phyloP scores from a whole-genome alignment of 1,284 basidiomycete species.

The Violaceomyces palustris region DNA sequence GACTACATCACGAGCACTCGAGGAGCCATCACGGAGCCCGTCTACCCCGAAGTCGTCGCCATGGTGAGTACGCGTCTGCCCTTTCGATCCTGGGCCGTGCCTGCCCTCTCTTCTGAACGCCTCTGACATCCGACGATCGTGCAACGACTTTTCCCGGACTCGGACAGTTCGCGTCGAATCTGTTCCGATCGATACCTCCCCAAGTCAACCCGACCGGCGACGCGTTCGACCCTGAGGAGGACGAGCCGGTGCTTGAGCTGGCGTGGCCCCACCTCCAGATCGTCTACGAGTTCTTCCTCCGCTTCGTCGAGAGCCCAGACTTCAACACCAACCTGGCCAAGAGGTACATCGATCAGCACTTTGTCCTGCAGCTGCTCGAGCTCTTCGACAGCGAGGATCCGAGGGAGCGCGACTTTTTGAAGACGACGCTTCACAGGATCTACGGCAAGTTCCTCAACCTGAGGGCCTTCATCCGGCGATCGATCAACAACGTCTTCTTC shows the following conservation, averaged over 20 bases:
- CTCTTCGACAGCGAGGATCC: conserved; percentile 99
- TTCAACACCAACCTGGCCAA: conserved; percentile 98
- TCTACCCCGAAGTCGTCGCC: conserved; percentile 98
- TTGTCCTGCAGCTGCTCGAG: conserved; percentile 89
- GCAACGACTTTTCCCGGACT: background rate
- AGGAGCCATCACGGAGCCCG: conserved; percentile 88
- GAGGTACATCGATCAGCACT: conserved; percentile 92
- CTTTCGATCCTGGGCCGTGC: background rate
- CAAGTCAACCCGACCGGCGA: conserved; percentile 97
- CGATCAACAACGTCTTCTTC: conserved; percentile 99
- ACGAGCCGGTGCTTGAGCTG: conserved; percentile 95
- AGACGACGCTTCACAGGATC: conserved; percentile 97
- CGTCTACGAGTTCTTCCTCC: conserved; percentile 99
- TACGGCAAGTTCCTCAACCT: conserved; percentile 99
- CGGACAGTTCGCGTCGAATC: conserved; percentile 67
- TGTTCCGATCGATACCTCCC: conserved; percentile 98
- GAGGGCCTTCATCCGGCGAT: conserved; percentile 95
- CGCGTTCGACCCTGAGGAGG: conserved; percentile 98
- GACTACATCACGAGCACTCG: conserved; percentile 97
- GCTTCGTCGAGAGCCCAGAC: conserved; percentile 95
- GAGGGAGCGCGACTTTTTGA: conserved; percentile 96
- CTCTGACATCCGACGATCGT: background rate
- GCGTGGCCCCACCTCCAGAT: conserved; percentile 99
- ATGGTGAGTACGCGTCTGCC: conserved; percentile 69
- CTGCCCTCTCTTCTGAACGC: background rate